Evolutionary conservation across 2,329 filamentous ascomycete genomes (phyloP).

Genomic region (Chaetomium sp.): DNA sequence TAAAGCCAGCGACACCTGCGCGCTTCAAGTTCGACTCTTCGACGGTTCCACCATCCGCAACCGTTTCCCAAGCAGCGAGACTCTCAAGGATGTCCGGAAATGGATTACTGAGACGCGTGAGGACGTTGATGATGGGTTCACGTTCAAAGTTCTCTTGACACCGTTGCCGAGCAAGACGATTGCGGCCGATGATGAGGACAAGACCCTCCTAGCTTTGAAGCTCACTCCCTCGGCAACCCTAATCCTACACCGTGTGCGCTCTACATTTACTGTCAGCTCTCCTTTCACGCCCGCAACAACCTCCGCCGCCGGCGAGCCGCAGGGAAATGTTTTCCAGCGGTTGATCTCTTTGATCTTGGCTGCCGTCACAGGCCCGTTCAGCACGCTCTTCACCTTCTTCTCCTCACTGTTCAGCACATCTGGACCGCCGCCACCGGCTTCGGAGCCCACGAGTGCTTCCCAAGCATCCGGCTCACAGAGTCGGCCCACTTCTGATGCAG

Average conservation of each 20-base stretch:
- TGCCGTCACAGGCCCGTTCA: constrained; percentile 26
- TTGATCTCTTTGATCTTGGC: constrained; percentile 31
- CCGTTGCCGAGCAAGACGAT: constrained; percentile 71
- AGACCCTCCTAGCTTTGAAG: constrained; percentile 61
- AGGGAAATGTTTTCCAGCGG: constrained; percentile 28
- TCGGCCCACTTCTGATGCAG: constrained; percentile 3
- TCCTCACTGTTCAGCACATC: constrained; percentile 21
- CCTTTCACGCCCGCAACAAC: constrained; percentile 1
- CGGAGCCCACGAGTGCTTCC: constrained; percentile 13
- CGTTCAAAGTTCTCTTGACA: constrained; percentile 75
- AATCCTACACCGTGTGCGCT: constrained; percentile 64
- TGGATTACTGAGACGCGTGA: constrained; percentile 65
- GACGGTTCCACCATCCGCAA: constrained; percentile 75
- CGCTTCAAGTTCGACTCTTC: constrained; percentile 73
- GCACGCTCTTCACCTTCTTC: constrained; percentile 27
- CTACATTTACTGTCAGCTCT: constrained; percentile 40
- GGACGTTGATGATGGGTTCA: constrained; percentile 60
- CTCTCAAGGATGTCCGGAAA: constrained; percentile 61
- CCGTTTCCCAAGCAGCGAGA: constrained; percentile 59
- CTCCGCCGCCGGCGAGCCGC: constrained; percentile 18
- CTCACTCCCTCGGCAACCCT: constrained; percentile 75
- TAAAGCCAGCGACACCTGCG: constrained; percentile 38
- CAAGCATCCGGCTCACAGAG: constrained; percentile 11
- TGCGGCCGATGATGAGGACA: constrained; percentile 65
- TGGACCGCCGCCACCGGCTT: constrained; percentile 6